Conservation (phyloP, 495 filamentous ascomycete species). For the Penicillium nucicola region DNA sequence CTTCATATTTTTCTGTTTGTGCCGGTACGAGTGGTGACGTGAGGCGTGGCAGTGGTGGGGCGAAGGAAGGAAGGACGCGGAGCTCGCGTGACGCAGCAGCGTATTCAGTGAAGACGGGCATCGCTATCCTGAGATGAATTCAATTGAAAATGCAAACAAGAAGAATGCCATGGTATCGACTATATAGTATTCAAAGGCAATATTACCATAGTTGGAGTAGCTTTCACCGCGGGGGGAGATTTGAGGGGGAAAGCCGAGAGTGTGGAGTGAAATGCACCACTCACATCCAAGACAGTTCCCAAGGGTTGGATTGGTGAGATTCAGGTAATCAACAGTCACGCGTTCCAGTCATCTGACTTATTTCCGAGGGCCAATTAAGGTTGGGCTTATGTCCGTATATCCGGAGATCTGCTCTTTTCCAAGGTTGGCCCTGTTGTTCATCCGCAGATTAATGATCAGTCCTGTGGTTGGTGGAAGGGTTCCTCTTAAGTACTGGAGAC, state of each 20-base stretch:
- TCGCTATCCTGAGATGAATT: slow-evolving; percentile 4
- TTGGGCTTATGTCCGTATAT: no score
- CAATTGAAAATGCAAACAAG: not conserved
- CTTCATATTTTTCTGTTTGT: slow-evolving; percentile 35
- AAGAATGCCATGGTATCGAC: no score
- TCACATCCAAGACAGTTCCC: not conserved
- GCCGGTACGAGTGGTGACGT: slow-evolving; percentile 37
- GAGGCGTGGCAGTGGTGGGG: not conserved
- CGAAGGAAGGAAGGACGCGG: slow-evolving; percentile 38
- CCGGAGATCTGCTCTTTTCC: no score
- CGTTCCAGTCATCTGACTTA: no score
- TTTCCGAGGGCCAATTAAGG: no score
- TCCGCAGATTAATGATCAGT: no score
- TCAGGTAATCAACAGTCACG: slow-evolving; percentile 19
- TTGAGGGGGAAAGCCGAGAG: slow-evolving; percentile 2
- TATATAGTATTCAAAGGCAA: no score
- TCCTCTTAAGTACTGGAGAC: no score
- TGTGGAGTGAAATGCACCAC: not conserved
- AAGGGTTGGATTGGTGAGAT: slow-evolving; percentile 22
- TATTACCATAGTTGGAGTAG: no score
- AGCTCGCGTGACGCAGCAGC: slow-evolving; percentile 36
- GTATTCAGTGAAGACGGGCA: slow-evolving; percentile 48
- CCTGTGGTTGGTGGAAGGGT: no score
- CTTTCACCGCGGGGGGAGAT: slow-evolving; percentile 6
- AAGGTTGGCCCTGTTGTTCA: no score